Percentiles rank a stretch among this genome's conserved stretches.
Conservation (phyloP, 768 basidiomycete genomes). For the Russula foetens region DNA sequence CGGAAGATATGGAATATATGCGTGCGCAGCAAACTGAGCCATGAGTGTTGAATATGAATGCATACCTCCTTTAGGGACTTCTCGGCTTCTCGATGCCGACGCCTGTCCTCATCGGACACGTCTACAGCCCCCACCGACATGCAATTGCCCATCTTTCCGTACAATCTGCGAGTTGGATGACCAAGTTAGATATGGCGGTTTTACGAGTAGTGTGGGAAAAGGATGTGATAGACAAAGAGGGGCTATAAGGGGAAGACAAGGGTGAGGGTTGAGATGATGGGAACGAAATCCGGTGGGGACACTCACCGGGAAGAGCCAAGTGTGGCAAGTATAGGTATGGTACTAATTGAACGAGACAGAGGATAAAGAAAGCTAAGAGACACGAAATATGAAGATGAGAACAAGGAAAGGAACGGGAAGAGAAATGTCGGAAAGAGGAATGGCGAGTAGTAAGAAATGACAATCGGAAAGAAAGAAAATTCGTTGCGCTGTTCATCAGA, state of each 20-base stretch:
- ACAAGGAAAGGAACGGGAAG: slow-evolving; percentile 2
- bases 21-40: slow-evolving; percentile 8
- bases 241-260: not conserved
- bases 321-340: not conserved
- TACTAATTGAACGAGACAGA: not conserved
- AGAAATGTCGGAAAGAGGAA: not conserved
- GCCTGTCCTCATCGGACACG: slow-evolving; percentile 61
- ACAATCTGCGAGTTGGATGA: not conserved
- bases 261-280: not conserved
- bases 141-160: slow-evolving; percentile 17
- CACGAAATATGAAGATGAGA: not conserved
- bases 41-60: slow-evolving; percentile 6
- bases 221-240: not conserved
- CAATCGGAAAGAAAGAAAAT: not conserved
- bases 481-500: not conserved
- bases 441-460: not conserved
- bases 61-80: slow-evolving; percentile 69
- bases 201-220: not conserved
- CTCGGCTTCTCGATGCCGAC: slow-evolving; percentile 60
- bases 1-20: slow-evolving; percentile 4
- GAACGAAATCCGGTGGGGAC: not conserved
- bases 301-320: not conserved
- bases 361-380: not conserved
- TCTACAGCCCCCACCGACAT: slow-evolving; percentile 57
- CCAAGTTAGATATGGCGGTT: not conserved